These are phyloP conservation scores for Alectoria sarmentosa DNA, from an alignment of 495 filamentous ascomycete species.

Conservation along the genomic window DNA sequence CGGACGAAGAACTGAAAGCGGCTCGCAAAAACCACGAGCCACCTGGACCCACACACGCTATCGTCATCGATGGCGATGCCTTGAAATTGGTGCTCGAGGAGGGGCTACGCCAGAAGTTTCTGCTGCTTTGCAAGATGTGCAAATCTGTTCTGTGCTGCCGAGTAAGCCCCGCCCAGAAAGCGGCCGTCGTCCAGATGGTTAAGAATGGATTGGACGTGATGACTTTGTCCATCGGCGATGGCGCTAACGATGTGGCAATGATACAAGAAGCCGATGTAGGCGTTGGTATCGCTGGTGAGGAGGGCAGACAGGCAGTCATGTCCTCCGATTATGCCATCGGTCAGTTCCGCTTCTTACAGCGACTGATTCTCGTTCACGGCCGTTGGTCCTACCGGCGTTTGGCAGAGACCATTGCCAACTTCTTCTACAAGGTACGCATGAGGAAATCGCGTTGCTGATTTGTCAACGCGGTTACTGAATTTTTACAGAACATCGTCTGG, in stretches of 20 bases:
- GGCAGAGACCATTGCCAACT: constrained; percentile 92
- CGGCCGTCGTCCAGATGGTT: constrained; percentile 93
- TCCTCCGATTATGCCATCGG: constrained; percentile 98
- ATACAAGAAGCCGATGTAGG: constrained; percentile 99
- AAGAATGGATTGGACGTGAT: constrained; percentile 93
- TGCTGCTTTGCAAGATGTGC: constrained; percentile 95
- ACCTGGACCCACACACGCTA: constrained; percentile 83
- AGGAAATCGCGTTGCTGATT: constrained; percentile 14
- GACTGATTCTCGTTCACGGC: constrained; percentile 90
- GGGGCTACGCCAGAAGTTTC: constrained; percentile 77
- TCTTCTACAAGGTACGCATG: constrained; percentile 84
- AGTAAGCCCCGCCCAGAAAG: constrained; percentile 95
- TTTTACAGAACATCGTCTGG: constrained; percentile 83
- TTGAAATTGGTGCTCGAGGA: constrained; percentile 85
- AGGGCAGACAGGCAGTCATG: constrained; percentile 97
- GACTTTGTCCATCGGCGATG: constrained; percentile 94
- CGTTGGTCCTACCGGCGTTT: constrained; percentile 93
- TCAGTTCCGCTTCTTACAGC: constrained; percentile 90
- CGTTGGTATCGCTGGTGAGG: constrained; percentile 95
- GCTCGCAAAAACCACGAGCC: constrained; percentile 78
- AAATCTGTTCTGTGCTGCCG: constrained; percentile 95
- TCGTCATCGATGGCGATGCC: constrained; percentile 94
- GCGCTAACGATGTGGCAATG: constrained; percentile 99
- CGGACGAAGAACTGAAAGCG: constrained; percentile 74
- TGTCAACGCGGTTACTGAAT: constrained; percentile 17